Base-by-base conservation (phyloP, 805 yeast genomes). In the Kazachstania kunashirensis region DNA sequence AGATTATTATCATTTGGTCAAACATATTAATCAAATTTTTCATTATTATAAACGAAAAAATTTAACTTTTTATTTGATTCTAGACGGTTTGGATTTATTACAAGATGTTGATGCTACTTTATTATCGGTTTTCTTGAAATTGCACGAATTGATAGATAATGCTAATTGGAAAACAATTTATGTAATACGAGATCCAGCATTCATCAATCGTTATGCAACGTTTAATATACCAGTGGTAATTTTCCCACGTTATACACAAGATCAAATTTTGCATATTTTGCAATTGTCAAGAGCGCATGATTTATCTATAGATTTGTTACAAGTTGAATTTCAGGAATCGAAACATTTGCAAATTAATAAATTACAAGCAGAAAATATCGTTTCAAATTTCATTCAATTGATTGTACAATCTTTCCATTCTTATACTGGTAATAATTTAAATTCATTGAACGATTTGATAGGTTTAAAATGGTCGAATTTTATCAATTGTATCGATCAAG, bases 71-170 rank as follows among this genome's bases (percentile, higher is more conserved):
- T n/a, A 38, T 55, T 2, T 42, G 49, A 24, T 32, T 2, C 12
- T 32, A 3, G 63, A 58, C 46, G 61, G 60, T 10, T 45, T 58
- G 17, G 62, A 58, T 34, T 44, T 44, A 20, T 39, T 57, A n/a
- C 54, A 52, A 31, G 61, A 58, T 38, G 31, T 58, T 8, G 61
- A 58, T 37, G 53, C 53, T 4, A 49, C 49, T 12, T 38, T 55
- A 10, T 40, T 55, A 13, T 43, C 47, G 16, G 53, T 49, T 24
- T 47, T 55, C 29, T 28, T 57, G 2, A 52, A 50, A 33, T 27
- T 57, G 14, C 48, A 49, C 36, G 60, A 55, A 42, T 33, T 46
- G 13, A 26, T 57, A 17, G 42, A 47, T 8, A 9, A 32, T n/a
- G 24, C 24, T 6, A 18, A 54, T 23, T 38, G 57, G 21, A 55